These are phyloP conservation scores for Cnidoscolus chayamansa DNA, from an alignment of 441 rosid species.

Conservation along the genomic window DNA sequence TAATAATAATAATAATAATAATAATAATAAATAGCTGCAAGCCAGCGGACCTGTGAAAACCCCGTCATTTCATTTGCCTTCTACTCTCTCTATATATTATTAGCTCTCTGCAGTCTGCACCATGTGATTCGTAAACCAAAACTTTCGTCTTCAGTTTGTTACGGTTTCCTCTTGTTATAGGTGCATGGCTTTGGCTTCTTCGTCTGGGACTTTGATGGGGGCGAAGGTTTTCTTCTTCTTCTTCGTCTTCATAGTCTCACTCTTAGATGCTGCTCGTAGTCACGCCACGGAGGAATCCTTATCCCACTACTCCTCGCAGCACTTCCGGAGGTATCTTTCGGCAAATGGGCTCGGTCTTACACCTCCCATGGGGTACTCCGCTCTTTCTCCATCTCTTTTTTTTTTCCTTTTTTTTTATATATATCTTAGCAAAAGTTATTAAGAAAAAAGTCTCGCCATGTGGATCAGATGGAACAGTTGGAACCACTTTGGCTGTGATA, in stretches of 20 bases:
- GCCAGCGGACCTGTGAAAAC: too few relatives aligned
- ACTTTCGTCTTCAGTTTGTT: too few relatives aligned
- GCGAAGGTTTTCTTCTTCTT: neutral
- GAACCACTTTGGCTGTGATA: constrained; percentile 48
- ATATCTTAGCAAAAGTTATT: too few relatives aligned
- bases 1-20: too few relatives aligned
- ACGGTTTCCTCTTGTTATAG: too few relatives aligned
- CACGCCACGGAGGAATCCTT: neutral
- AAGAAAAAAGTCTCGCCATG: neutral
- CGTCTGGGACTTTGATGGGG: too few relatives aligned
- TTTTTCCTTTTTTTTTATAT: neutral
- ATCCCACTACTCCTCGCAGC: neutral
- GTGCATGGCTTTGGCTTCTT: too few relatives aligned
- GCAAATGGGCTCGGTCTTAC: constrained; percentile 38
- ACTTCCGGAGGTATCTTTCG: constrained; percentile 20
- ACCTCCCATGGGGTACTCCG: constrained; percentile 43
- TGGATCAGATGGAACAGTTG: constrained; percentile 59
- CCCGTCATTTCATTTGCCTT: too few relatives aligned
- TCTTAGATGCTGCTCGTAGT: constrained; percentile 11
- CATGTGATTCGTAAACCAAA: too few relatives aligned
- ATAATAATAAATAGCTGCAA: too few relatives aligned
- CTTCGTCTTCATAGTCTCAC: constrained; percentile 5
- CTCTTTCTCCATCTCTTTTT: neutral
- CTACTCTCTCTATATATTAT: too few relatives aligned
- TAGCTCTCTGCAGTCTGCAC: too few relatives aligned